Evolutionary conservation across 352 stramenopile species (phyloP), one percentile per base, ranked within the genome.

Genomic region (Vaucheria bursata): DNA sequence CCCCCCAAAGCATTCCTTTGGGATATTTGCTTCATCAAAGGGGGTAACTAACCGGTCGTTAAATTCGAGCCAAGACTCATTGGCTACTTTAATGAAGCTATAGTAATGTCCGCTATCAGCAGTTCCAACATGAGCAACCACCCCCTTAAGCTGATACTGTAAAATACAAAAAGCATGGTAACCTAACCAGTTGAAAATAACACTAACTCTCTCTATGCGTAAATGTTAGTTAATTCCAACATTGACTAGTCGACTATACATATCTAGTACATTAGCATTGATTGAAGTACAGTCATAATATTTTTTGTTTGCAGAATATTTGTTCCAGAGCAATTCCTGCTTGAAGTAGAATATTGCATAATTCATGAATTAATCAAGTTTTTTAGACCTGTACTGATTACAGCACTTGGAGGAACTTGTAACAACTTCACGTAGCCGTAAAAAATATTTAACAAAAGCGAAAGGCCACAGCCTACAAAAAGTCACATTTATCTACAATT

Each of bases 61-160:
- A 81, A 95, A 96, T 74, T 94, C 89, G 2, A 93, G 86, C 92
- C 92, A 97, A 8, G 75, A 65, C 5, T 35, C 52, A 29, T 82
- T 71, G 18, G 39, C 39, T 12, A 12, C 73, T 7, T 74, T 73
- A 71, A 96, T 90, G 84, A 94, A 95, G 31, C 88, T 95, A 79
- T 97, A 97, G 79, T 97, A 97, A 85, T 97, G 92, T 0, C 92
- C 92, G 69, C 88, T 93, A 64, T 97, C 89, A 0, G 89, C 87
- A 29, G 90, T 96, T 0, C 92, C 92, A 0, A 86, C 92, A 79
- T 97, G 92, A 1, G 96, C 91, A 38, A 97, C 89, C 8, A 95
- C 84, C 4, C 91, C 92, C 2, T 88, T 85, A 5, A 97, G 86
- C n/a, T 93, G 86, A 67, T 95, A 97, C 83, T 32, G n/a, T 29